Base-by-base conservation (phyloP, 2,329 filamentous ascomycete species). In the Colletotrichum scovillei region DNA sequence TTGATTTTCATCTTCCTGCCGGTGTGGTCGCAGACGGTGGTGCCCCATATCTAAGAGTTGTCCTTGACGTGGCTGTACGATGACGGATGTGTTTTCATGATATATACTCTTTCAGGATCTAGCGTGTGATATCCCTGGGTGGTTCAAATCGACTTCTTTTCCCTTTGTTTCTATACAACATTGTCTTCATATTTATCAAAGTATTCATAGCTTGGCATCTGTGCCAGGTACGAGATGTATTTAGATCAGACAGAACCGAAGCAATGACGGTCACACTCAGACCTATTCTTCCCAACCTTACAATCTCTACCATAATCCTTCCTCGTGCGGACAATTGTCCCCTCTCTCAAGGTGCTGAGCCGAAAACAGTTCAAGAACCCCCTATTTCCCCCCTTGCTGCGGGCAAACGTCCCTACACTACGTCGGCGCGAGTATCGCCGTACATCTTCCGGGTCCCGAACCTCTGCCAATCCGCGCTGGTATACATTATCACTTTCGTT, bases 1-100 rank as follows among this genome's bases (percentile, higher is more conserved):
- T 65, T 83, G 28, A 38, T 86, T 28, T 87, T 86, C 71, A 80
- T 87, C 32, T 84, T 84, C 59, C 63, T 87, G 73, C 85, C 85
- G 3, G 78, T 86, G 11, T 86, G 85, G 85, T 79, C 76, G 66
- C 78, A 85, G 75, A 82, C 80, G 3, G 30, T 26, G 16, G 11
- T 64, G 22, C 38, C 24, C 4, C 12, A 22, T 2, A 46, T 26
- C 0, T 70, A 16, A 64, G 9, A 7, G 12, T 5, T 16, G 11
- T 16, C 19, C 2, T 28, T 2, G 12, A 16, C 1, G 26, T 9
- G 5, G 1, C 14, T 22, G 5, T 52, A n/a, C 7, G 2, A 11
- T 8, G 30, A 14, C 14, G n/a, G n/a, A 35, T 24, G 14, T 28
- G 4, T 24, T 46, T 22, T 19, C 19, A 32, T 1, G 19, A 6